Evolutionary conservation across 2,329 filamentous ascomycete genomes (phyloP), one percentile per base, ranked within the genome.

Genomic region (Talaromyces sp.): DNA sequence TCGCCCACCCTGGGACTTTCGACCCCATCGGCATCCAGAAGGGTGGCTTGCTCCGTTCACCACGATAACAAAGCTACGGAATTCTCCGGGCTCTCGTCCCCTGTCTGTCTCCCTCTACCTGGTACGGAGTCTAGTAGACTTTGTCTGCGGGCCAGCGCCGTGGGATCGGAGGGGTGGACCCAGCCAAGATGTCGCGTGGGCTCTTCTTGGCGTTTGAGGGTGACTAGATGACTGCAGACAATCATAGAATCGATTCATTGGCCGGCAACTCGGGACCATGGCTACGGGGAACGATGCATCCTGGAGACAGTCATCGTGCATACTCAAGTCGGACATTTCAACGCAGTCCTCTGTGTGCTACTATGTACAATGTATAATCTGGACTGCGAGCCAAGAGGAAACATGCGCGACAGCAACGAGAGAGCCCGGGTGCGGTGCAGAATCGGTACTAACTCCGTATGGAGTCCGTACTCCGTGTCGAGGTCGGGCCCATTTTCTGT

Each of bases 11-110:
- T 31, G 7, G 33, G 8, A 21, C 48, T 52, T 33, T 52, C 48
- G 25, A 52, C 28, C 28, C 48, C 46, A 31, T 50, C 46, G 44
- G 44, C 44, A n/a, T 48, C 12, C 44, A 28, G 21, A n/a, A 44
- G 12, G 56, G 37, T 44, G 56, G 18, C 37, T 60, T 25, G 31
- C 58, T 16, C 21, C 11, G 28, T 42, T 46, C 42, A 60, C 42
- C 28, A 25, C 23, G 23, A 28, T 48, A 60, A 35, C 11, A 3
- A 31, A 54, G 31, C 50, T 54, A 54, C 50, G 50, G 50, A 37
- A 35, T 54, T 35, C 50, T 60, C 44, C 35, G 58, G 50, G 58
- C 58, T 52, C 3, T 52, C 18, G 31, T 37, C 37, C 35, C 5
- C n/a, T 14, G 23, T 14, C 28, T 16, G 31, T 28, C 40, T 44